phyloP scores from a whole-genome alignment of 2,329 filamentous ascomycete genomes.

The Harringtonia aguacate region DNA sequence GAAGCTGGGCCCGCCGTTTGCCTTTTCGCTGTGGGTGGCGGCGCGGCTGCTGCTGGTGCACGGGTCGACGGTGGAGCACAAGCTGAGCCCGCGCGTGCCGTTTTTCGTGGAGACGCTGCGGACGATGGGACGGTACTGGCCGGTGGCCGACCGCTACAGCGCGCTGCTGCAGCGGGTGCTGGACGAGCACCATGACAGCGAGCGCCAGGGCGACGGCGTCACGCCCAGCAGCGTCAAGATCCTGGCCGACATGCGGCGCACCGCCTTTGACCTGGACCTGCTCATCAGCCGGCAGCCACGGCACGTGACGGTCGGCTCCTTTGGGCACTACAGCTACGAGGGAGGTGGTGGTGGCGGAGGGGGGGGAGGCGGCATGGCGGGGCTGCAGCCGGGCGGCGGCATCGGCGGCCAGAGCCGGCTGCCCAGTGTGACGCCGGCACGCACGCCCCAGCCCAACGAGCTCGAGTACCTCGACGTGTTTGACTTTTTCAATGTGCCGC shows the following conservation, averaged over 20 bases:
- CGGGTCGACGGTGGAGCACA: constrained; percentile 79
- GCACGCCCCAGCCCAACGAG: constrained; percentile 68
- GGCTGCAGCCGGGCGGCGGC: constrained; percentile 8
- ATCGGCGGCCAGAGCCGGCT: constrained; percentile 29
- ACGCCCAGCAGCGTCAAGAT: constrained; percentile 80
- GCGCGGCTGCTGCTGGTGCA: constrained; percentile 81
- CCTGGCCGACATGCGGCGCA: constrained; percentile 81
- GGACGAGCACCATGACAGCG: constrained; percentile 74
- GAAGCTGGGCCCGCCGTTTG: constrained; percentile 81
- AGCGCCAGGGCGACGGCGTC: constrained; percentile 61
- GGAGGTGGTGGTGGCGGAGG: constrained; percentile 6
- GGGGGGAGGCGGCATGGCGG: neutral
- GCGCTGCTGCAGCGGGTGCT: constrained; percentile 71
- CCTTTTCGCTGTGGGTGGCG: constrained; percentile 87
- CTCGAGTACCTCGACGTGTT: constrained; percentile 89
- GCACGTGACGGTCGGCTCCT: constrained; percentile 21
- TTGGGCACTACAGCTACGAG: constrained; percentile 13
- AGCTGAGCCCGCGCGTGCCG: constrained; percentile 66
- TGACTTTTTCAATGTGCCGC: constrained; percentile 86
- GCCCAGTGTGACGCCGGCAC: constrained; percentile 46
- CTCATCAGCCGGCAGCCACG: constrained; percentile 73
- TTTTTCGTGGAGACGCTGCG: constrained; percentile 75
- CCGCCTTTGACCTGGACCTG: constrained; percentile 82
- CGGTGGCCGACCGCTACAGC: constrained; percentile 74
- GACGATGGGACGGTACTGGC: constrained; percentile 76